These are phyloP conservation scores for Hygrophorus pudorinus DNA, from an alignment of 768 basidiomycete genomes.

Conservation along the genomic window DNA sequence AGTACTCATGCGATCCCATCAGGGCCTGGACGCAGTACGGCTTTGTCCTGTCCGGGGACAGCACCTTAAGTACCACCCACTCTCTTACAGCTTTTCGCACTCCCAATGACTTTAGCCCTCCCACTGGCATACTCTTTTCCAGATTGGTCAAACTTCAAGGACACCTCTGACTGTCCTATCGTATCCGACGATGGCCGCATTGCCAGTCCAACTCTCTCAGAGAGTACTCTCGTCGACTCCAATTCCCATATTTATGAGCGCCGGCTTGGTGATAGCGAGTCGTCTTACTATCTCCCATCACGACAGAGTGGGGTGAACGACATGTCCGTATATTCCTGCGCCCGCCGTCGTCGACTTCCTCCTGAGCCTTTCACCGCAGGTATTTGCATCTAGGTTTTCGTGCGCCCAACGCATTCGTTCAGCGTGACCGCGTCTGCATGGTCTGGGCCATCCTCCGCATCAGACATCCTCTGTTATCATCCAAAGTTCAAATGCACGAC, in stretches of 20 bases:
- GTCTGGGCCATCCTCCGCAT: constrained; percentile 67
- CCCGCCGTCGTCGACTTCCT: background rate
- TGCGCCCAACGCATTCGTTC: constrained; percentile 33
- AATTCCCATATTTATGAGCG: constrained; percentile 28
- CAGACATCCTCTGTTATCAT: constrained; percentile 65
- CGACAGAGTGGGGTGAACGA: constrained; percentile 80
- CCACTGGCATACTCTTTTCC: no score
- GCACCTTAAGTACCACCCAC: no score
- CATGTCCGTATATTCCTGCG: constrained; percentile 42
- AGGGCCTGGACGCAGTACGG: no score
- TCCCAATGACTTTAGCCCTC: no score
- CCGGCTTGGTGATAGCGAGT: constrained; percentile 62
- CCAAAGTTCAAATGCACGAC: constrained; percentile 45
- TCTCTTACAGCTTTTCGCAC: no score
- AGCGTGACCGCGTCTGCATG: constrained; percentile 36
- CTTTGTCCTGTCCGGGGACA: no score
- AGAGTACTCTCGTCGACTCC: background rate
- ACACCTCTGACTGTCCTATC: background rate
- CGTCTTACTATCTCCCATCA: constrained; percentile 71
- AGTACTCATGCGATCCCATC: no score
- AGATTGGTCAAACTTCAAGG: no score
- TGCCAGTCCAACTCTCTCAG: background rate
- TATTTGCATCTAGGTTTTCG: constrained; percentile 68
- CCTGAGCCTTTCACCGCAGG: constrained; percentile 30
- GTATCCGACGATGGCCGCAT: background rate